Evolutionary conservation across 169 alveolate species (phyloP), one percentile per base, ranked within the genome.

Genomic region (Babesia ovis): DNA sequence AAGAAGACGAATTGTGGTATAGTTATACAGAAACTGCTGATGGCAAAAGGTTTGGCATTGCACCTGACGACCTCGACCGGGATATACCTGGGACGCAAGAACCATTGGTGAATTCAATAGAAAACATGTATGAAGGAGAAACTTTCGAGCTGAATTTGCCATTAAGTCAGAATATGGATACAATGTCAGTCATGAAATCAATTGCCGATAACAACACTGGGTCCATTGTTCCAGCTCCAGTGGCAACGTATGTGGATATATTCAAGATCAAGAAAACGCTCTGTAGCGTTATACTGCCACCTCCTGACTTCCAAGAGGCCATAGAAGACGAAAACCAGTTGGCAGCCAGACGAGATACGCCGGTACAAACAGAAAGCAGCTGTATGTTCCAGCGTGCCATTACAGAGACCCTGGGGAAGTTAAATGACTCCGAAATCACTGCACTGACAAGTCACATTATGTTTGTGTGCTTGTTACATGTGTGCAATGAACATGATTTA

Each of bases 391-490:
- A 66, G 29, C 25, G 23, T 22, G 85, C 77, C 70, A 54, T 74
- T 41, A 74, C 42, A 12, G 71, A 61, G 20, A 74, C 77, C 18
- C 42, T 74, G 32, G 22, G 45, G 11, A 12, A 59, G 35, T 27
- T 74, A 12, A 42, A 32, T 14, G 39, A 46, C 50, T 16, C 32
- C 18, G 85, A 81, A 50, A 39, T 46, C 11, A 59, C 39, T 4
- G 79, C 62, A n/a, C 29, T 81, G 32, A 81, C 46, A 57, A 46
- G 64, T 22, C 89, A 81, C 53, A 66, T 81, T 64, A 35, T 81
- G 62, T 81, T 81, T 46, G 89, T 81, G 39, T 81, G 89, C 67
- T 67, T 81, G 20, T 56, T 81, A 23, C 89, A 81, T 56, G 89
- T 81, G 8, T 81, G 85, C 84, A 81, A 81, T 50, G 89, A 81